Evolutionary conservation across 192 early-diverging fungal genomes (phyloP), one percentile per base, ranked within the genome.

Genomic region (Coemansia sp.): DNA sequence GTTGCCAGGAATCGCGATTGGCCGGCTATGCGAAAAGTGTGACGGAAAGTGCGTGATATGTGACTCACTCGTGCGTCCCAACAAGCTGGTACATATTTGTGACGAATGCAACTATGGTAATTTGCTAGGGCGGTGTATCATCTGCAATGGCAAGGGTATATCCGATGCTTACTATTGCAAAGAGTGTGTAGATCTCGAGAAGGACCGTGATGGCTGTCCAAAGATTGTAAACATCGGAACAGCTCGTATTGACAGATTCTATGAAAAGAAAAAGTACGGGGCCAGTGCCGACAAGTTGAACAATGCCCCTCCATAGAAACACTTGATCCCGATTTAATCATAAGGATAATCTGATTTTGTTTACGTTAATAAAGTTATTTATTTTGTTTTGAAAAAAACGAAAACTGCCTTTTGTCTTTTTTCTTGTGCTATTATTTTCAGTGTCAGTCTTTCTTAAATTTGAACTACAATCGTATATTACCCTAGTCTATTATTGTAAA

Each of bases 41-140:
- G 95, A 96, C 66, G 94, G 95, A 59, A 89, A 86, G 78, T 98
- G 95, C 63, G 89, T 96, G 13, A 91, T 98, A 62, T 98, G 95
- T 76, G 95, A 96, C 71, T 93, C 91, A 73, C 91, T 94, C 58
- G 95, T 98, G 17, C 81, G 89, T 13, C 94, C 93, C 49, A 86
- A 90, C 40, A 95, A 91, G 38, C 58, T 89, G 38, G 95, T 96
- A 11, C 88, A 87, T 46, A 90, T 96, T 43, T 98, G 95, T 68
- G 93, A 94, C 62, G 94, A 98, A 70, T 95, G 93, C 81, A 98
- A 98, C 81, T 98, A 92, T 73, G 94, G 95, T 53, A 85, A 86
- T 27, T 87, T 86, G 60, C 88, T 93, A 66, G 93, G 94, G 10
- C 85, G 87, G 25, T 98, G 95, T 69, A 89, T 96, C 9, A 80